Percentiles rank a stretch among this genome's conserved stretches.
phyloP scores from a whole-genome alignment of 2,329 filamentous ascomycete genomes.

The Botrytis cinerea region DNA sequence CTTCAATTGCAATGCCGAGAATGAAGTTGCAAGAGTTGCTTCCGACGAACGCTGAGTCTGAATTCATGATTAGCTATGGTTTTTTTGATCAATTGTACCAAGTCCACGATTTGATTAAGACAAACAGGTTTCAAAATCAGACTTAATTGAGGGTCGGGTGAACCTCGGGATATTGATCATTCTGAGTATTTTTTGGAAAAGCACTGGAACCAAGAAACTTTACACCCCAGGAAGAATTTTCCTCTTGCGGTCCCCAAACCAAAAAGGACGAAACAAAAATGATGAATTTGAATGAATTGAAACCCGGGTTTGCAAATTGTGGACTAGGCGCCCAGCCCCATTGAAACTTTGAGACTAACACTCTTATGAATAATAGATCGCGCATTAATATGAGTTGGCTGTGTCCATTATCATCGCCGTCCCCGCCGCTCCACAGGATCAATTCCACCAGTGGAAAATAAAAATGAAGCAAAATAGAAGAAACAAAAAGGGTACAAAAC shows the following conservation, averaged over 20 bases:
- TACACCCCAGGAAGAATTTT: not conserved
- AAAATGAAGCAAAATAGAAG: not conserved
- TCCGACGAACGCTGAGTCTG: conserved; percentile 78
- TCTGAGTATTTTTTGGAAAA: not conserved
- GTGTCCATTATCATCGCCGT: not conserved
- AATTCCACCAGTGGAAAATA: not conserved
- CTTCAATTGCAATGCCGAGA: conserved; percentile 86
- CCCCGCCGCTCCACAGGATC: not conserved
- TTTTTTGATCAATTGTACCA: not conserved
- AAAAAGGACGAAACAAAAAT: not conserved
- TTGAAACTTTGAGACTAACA: not conserved
- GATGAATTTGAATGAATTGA: not conserved
- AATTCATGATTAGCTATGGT: conserved; percentile 24
- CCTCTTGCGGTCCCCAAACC: not conserved
- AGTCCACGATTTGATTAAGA: too few species aligned
- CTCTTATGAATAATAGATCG: not conserved
- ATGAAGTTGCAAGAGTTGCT: conserved; percentile 87
- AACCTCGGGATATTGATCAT: not conserved
- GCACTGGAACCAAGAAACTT: not conserved
- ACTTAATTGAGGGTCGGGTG: not conserved
- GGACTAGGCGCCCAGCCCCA: not conserved
- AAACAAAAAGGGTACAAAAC: not conserved
- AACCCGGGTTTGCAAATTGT: not conserved
- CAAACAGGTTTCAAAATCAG: not conserved
- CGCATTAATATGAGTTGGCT: not conserved